Conservation (phyloP, 352 stramenopile genomes). For the Globisporangium spinosum region DNA sequence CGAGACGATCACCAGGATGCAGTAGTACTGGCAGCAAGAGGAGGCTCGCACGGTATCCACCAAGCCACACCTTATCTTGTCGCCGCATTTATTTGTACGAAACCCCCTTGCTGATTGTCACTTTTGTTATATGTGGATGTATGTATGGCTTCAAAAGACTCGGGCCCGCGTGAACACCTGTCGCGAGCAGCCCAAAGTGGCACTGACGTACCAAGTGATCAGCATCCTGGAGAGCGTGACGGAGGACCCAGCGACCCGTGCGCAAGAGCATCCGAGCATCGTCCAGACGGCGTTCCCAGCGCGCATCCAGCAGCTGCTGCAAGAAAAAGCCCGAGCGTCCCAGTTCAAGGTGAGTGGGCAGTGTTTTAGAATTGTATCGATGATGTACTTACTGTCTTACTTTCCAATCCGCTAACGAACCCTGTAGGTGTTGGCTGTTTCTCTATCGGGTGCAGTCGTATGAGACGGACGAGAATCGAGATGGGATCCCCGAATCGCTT, state of each 20-base stretch:
- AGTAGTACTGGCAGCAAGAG: constrained; percentile 40
- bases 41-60: constrained; percentile 40
- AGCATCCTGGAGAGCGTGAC: constrained; percentile 49
- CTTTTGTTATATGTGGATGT: constrained; percentile 5
- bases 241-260: constrained; percentile 13
- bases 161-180: constrained; percentile 58
- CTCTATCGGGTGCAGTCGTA: constrained; percentile 30
- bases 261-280: constrained; percentile 25
- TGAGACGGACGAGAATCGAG: constrained; percentile 42
- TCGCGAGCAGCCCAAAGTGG: constrained; percentile 53
- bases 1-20: constrained; percentile 35
- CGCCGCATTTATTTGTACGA: no score
- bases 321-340: constrained; percentile 31
- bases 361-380: neutral
- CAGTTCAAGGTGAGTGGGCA: constrained; percentile 32
- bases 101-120: constrained; percentile 7
- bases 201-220: constrained; percentile 59
- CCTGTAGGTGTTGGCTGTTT: neutral
- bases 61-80: no score
- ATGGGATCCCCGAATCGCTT: constrained; percentile 49
- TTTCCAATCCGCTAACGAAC: neutral
- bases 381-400: neutral
- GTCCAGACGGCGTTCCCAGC: constrained; percentile 45
- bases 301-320: constrained; percentile 40
- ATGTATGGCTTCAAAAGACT: constrained; percentile 31